phyloP scores from a whole-genome alignment of 345 rosid genomes.

The Populus alba region DNA sequence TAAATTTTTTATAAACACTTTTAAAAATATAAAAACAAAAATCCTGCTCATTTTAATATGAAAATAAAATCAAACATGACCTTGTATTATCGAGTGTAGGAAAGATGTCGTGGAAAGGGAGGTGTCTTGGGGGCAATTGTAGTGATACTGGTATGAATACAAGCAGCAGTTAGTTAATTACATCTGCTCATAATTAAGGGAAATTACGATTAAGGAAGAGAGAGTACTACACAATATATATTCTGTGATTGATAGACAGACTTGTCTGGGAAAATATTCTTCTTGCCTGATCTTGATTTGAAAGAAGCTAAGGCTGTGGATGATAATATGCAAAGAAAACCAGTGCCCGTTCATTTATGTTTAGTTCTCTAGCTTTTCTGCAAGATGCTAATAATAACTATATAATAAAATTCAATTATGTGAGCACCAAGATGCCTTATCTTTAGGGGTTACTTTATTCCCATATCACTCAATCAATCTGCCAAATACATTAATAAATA shows the following conservation, averaged over 20 bases:
- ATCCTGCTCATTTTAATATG: fast-evolving
- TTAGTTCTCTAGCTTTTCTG: background rate
- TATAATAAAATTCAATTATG: background rate
- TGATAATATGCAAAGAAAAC: slow-evolving; percentile 11
- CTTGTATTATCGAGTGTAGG: background rate
- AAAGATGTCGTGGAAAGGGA: no score
- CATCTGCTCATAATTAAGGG: no score
- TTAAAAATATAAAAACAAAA: no score
- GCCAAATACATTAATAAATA: background rate
- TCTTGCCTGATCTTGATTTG: background rate
- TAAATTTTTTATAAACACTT: no score
- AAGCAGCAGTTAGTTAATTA: no score
- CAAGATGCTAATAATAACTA: background rate
- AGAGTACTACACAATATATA: no score
- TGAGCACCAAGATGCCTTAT: background rate
- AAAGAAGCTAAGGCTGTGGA: background rate
- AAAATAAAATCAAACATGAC: background rate
- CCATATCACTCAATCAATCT: background rate
- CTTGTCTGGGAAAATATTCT: slow-evolving; percentile 9
- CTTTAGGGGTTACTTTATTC: background rate
- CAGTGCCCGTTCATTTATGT: background rate
- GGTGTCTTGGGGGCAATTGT: no score
- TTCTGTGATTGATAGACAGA: background rate
- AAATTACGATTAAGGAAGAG: no score
- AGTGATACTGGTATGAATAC: no score